Percentiles rank a stretch among this genome's conserved stretches.
Evolutionary conservation across 75 land plant species (phyloP).

Genomic region (Cunninghamia lanceolata): DNA sequence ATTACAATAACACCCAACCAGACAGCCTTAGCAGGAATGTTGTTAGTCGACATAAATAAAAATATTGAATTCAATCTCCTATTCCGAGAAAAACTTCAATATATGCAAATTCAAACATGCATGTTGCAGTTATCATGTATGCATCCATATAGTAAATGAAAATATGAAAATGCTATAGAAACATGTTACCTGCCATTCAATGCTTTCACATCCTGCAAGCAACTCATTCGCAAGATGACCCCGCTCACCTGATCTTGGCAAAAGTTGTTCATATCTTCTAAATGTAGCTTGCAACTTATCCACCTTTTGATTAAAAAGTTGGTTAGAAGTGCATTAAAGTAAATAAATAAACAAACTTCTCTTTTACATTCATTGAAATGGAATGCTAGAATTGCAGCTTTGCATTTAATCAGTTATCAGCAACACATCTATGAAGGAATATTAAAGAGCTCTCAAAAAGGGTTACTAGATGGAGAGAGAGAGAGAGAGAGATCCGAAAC

Average conservation of each 20-base stretch:
- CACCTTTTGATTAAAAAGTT: conserved; percentile 45
- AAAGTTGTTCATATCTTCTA: conserved; percentile 55
- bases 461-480: not conserved
- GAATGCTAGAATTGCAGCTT: not conserved
- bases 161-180: not conserved
- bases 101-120: conserved; percentile 3
- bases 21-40: not conserved
- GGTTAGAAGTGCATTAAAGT: conserved; percentile 18
- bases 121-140: not conserved
- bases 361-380: not conserved
- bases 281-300: conserved; percentile 47
- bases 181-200: conserved; percentile 88
- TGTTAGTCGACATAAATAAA: not conserved
- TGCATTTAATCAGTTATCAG: not conserved
- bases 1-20: not conserved
- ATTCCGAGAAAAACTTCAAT: not conserved
- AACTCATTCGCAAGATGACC: conserved; percentile 63
- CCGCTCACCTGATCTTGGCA: conserved; percentile 43
- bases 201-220: conserved; percentile 72
- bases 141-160: not conserved
- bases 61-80: not conserved
- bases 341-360: not conserved
- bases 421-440: not conserved
- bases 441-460: not conserved
- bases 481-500: not conserved